Conservation (phyloP, 371 early-diverging fungal species). For the Nematocida sp. region DNA sequence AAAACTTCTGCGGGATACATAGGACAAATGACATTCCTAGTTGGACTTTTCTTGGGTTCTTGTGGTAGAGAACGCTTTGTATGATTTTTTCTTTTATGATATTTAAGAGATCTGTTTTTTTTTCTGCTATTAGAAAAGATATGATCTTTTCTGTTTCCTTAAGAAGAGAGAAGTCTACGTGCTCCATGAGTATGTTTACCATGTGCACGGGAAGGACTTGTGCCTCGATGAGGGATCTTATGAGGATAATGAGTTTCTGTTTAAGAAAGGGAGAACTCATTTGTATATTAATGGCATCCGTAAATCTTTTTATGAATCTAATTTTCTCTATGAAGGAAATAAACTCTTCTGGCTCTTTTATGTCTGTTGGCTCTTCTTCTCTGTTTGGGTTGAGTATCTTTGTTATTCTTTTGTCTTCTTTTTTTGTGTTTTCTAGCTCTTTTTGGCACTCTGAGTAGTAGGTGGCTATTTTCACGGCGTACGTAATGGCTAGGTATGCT, state of each 20-base stretch:
- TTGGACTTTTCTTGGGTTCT: conserved; percentile 27
- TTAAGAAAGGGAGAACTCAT: conserved; percentile 17
- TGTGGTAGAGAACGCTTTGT: conserved; percentile 20
- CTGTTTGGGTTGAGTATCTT: conserved; percentile 1
- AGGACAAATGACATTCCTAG: conserved; percentile 2
- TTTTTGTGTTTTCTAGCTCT: neutral
- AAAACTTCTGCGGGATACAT: neutral
- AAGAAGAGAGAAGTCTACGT: neutral
- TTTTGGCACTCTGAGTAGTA: conserved; percentile 17
- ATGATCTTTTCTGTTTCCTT: conserved; percentile 5
- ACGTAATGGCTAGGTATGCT: conserved; percentile 29
- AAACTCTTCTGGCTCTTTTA: neutral
- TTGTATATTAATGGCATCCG: conserved; percentile 1
- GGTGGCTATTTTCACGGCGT: conserved; percentile 24
- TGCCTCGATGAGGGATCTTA: conserved; percentile 1
- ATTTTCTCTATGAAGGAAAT: conserved; percentile 30
- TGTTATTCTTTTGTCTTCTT: neutral
- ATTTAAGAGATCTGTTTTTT: neutral
- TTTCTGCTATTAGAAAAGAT: neutral
- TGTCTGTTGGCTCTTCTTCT: neutral
- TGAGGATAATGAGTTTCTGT: conserved; percentile 7
- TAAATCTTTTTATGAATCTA: conserved; percentile 4
- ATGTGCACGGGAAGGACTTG: neutral
- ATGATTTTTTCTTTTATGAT: conserved; percentile 32
- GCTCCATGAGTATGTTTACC: conserved; percentile 25